Percentiles rank a stretch among this genome's conserved stretches.
These are phyloP conservation scores for Leccinum broughii DNA, from an alignment of 768 basidiomycete species.

Conservation along the genomic window DNA sequence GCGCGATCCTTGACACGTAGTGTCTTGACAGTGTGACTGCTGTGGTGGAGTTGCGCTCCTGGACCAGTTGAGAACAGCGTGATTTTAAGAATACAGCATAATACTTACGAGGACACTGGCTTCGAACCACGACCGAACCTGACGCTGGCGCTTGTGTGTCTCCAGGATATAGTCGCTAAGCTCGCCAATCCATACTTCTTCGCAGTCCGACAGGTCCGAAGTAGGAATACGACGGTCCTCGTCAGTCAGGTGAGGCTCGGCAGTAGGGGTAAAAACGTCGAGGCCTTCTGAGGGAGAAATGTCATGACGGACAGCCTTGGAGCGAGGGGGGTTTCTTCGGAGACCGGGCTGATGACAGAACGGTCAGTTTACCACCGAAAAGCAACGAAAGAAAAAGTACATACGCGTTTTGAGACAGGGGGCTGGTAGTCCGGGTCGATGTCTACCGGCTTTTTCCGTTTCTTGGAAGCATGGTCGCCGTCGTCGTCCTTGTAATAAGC, in stretches of 20 bases:
- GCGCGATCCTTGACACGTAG: slow-evolving; percentile 43
- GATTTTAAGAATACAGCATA: not conserved
- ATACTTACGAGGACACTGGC: slow-evolving; percentile 57
- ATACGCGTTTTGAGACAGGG: slow-evolving; percentile 51
- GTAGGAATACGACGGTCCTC: slow-evolving; percentile 53
- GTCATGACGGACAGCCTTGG: slow-evolving; percentile 36
- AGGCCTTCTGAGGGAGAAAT: slow-evolving; percentile 27
- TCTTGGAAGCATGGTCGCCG: slow-evolving; percentile 40
- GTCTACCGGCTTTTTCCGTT: slow-evolving; percentile 46
- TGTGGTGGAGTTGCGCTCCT: slow-evolving; percentile 72
- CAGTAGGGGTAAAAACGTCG: slow-evolving; percentile 17
- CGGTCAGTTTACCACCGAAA: not conserved
- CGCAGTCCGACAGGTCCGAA: slow-evolving; percentile 81
- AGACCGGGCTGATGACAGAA: slow-evolving; percentile 34
- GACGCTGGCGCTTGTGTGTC: slow-evolving; percentile 70
- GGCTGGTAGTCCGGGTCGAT: slow-evolving; percentile 60
- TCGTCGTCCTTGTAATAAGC: slow-evolving; percentile 35
- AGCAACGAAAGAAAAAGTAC: slow-evolving; percentile 28
- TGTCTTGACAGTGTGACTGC: slow-evolving; percentile 44
- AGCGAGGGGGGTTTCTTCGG: slow-evolving; percentile 44
- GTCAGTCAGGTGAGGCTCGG: slow-evolving; percentile 31
- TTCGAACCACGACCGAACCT: slow-evolving; percentile 75
- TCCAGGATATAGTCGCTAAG: slow-evolving; percentile 68
- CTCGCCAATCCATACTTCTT: slow-evolving; percentile 73
- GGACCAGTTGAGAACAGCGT: slow-evolving; percentile 11